These are phyloP conservation scores for Phytomonas francai DNA, from an alignment of 208 protist species.

Conservation along the genomic window DNA sequence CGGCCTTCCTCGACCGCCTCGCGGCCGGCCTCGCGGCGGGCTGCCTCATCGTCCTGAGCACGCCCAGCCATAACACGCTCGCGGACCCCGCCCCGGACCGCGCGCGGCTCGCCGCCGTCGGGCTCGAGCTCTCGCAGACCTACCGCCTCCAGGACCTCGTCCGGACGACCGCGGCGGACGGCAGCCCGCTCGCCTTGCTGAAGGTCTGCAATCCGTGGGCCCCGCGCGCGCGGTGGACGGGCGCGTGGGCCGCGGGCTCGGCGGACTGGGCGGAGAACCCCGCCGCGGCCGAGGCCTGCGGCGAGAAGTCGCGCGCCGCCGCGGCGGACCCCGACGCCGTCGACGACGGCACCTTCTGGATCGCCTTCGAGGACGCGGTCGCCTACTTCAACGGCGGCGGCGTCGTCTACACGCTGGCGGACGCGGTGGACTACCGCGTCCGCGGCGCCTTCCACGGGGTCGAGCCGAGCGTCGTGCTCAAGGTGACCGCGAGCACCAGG, in stretches of 20 bases:
- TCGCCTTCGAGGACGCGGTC: constrained; percentile 33
- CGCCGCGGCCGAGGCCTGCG: background rate
- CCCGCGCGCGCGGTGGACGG: constrained; percentile 10
- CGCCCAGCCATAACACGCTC: constrained; percentile 26
- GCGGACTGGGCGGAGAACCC: constrained; percentile 18
- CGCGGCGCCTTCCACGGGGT: constrained; percentile 35
- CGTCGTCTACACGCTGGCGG: constrained; percentile 20
- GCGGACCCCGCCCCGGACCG: constrained; percentile 18
- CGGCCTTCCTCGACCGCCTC: constrained; percentile 10
- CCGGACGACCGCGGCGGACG: constrained; percentile 9
- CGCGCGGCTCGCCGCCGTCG: constrained; percentile 13
- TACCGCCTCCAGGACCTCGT: constrained; percentile 31
- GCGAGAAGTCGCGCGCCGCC: background rate
- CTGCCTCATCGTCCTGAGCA: constrained; percentile 35
- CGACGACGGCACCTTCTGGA: constrained; percentile 33
- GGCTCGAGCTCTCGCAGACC: constrained; percentile 26
- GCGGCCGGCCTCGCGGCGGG: constrained; percentile 4
- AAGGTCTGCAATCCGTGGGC: constrained; percentile 39
- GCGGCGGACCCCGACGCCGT: constrained; percentile 8
- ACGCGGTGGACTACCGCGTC: constrained; percentile 41
- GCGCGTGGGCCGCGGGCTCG: constrained; percentile 21
- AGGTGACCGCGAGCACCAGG: constrained; percentile 19
- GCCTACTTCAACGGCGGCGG: constrained; percentile 65
- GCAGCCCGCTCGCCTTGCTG: constrained; percentile 19
- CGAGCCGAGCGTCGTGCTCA: constrained; percentile 38